Base-by-base conservation (phyloP, 1,284 basidiomycete genomes). In the Vanrija sp. region DNA sequence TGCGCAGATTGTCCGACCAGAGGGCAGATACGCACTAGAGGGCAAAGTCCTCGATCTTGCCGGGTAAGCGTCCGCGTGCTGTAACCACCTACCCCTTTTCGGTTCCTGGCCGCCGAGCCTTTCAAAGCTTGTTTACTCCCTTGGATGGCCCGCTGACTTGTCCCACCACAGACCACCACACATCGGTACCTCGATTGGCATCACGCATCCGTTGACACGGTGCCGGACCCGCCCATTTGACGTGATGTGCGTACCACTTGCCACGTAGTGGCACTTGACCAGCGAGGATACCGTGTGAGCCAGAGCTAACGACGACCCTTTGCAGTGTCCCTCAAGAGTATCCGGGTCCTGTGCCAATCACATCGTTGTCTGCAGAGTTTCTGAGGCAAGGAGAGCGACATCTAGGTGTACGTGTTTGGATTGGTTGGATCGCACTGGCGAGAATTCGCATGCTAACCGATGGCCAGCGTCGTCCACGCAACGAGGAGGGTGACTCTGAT, bases 341-440 rank as follows among this genome's bases (percentile, higher is more conserved):
- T 25, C 59, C 59, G 6, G 56, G 59, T 8, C 59, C 59, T 15
- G 59, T 61, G 7, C 48, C 59, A 8, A 61, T 61, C 26, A 61
- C 59, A 12, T 43, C 59, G 2, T 43, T 61, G 26, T 61, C 59
- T 5, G 45, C 52, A 10, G 59, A 61, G 54, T 61, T 61, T 47
- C 48, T 61, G 26, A 53, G 59, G 34, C 59, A 61, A 43, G 59
- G 59, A 34, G 59, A 61, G 40, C 55, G 59, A 23, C 59, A 61
- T 26, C 48, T 61, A 19, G 59, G 59, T 10, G 59, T 61, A 45
- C 49, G 59, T 57, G 29, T 21, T 46, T 12, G 18, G 21, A 23
- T 18, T 16, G 16, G 6, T 5, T 18, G 14, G 14, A 12, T 3
- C 1, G 5, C 21, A 28, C 29, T 25, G 40, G 38, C 21, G 8